Evolutionary conservation across 129 eudicot genomes (phyloP).

Genomic region (Helichrysum umbraculigerum): DNA sequence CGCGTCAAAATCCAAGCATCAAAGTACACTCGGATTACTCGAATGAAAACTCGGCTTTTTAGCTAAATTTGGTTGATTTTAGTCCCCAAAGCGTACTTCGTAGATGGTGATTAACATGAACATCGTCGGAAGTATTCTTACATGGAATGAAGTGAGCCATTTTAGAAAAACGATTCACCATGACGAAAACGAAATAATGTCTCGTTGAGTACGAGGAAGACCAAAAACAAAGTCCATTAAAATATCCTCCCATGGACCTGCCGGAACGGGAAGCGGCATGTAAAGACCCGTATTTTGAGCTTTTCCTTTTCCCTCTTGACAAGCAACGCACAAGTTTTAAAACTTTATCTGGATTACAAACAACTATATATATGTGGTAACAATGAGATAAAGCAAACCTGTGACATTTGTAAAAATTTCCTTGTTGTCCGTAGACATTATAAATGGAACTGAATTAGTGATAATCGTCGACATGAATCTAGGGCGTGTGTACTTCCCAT

Average conservation of each 20-base stretch:
- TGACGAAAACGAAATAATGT: too few species aligned
- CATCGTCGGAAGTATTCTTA: too few species aligned
- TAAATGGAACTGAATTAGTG: background rate
- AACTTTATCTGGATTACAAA: background rate
- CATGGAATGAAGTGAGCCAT: too few species aligned
- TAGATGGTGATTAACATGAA: background rate
- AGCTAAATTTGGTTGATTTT: background rate
- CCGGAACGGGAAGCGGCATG: too few species aligned
- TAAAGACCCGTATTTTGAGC: too few species aligned
- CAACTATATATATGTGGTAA: background rate
- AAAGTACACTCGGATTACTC: background rate
- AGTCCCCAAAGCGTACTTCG: background rate
- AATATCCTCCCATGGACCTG: too few species aligned
- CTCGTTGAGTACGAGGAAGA: too few species aligned
- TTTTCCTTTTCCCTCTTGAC: too few species aligned
- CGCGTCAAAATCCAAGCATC: background rate
- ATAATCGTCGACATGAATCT: background rate
- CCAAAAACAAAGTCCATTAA: too few species aligned
- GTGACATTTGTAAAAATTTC: background rate
- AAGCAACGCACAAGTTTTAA: too few species aligned
- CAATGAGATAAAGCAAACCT: background rate
- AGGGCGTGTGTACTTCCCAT: background rate
- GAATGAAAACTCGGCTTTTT: background rate
- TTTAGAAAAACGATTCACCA: too few species aligned
- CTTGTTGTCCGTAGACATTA: background rate